phyloP scores from a whole-genome alignment of 495 filamentous ascomycete species.

The Penicillium tannophilum region DNA sequence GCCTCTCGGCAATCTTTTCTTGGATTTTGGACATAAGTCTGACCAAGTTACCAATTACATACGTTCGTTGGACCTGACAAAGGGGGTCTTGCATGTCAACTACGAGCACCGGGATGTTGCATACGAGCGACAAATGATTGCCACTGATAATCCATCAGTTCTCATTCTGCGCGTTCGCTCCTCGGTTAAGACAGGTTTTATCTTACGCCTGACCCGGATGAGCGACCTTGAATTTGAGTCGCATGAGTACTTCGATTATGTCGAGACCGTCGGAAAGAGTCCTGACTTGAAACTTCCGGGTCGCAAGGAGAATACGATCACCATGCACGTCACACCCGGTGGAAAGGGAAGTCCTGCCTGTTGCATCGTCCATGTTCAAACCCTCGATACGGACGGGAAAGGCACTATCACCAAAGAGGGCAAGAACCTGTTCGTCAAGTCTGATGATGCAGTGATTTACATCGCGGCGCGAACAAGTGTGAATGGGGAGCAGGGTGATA shows the following conservation, averaged over 20 bases:
- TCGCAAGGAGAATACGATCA: slow-evolving; percentile 25
- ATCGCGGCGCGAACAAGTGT: slow-evolving; percentile 35
- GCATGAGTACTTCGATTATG: slow-evolving; percentile 43
- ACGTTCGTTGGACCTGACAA: slow-evolving; percentile 45
- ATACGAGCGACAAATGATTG: slow-evolving; percentile 38
- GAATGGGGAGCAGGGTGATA: slow-evolving; percentile 6
- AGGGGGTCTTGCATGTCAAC: slow-evolving; percentile 37
- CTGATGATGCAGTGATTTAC: slow-evolving; percentile 34
- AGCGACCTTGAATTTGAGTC: slow-evolving; percentile 43
- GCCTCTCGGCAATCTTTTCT: slow-evolving; percentile 44
- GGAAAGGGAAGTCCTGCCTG: slow-evolving; percentile 36
- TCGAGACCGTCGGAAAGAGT: slow-evolving; percentile 12
- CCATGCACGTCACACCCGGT: slow-evolving; percentile 44
- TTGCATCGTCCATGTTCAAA: slow-evolving; percentile 30
- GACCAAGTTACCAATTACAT: slow-evolving; percentile 39
- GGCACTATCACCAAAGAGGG: slow-evolving; percentile 29
- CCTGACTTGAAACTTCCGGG: not conserved
- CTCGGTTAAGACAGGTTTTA: slow-evolving; percentile 27
- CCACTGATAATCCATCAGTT: slow-evolving; percentile 44
- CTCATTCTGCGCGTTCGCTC: slow-evolving; percentile 44
- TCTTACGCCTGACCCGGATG: slow-evolving; percentile 34
- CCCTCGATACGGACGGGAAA: slow-evolving; percentile 19
- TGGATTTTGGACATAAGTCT: slow-evolving; percentile 46
- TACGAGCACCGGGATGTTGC: slow-evolving; percentile 38
- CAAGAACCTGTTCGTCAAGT: slow-evolving; percentile 34